Evolutionary conservation across 1,139 yeast genomes (phyloP).

Genomic region (Casaregolazyma suthepensis): DNA sequence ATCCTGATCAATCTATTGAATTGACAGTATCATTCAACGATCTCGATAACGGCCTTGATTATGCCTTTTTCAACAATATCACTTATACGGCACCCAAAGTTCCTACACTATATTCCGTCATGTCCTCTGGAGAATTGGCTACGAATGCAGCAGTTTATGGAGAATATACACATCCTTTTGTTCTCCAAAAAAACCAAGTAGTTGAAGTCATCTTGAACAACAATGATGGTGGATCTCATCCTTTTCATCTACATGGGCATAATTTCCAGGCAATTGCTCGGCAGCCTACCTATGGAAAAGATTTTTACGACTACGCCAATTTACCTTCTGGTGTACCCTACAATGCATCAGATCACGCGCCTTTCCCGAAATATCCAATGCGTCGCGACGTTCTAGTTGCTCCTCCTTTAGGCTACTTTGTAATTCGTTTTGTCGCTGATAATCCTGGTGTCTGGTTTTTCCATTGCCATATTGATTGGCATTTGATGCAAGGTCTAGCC

Average conservation of each 20-base stretch:
- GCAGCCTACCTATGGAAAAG: constrained; percentile 45
- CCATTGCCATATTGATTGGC: constrained; percentile 97
- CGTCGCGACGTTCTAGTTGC: constrained; percentile 64
- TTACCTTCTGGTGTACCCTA: constrained; percentile 42
- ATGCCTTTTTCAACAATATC: constrained; percentile 82
- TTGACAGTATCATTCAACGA: constrained; percentile 73
- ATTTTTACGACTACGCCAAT: constrained; percentile 14
- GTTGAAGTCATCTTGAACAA: constrained; percentile 65
- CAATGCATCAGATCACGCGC: constrained; percentile 35
- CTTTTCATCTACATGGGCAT: constrained; percentile 84
- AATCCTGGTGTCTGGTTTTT: constrained; percentile 92
- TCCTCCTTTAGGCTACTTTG: constrained; percentile 61
- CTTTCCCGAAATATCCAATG: constrained; percentile 58
- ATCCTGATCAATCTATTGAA: constrained; percentile 60
- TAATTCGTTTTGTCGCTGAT: constrained; percentile 61
- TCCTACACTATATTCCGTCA: constrained; percentile 69
- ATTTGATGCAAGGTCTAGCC: constrained; percentile 81
- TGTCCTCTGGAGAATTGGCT: constrained; percentile 43
- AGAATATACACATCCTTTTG: constrained; percentile 65
- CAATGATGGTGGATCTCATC: constrained; percentile 70
- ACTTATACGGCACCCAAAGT: constrained; percentile 72
- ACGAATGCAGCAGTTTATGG: constrained; percentile 64
- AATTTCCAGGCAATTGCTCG: constrained; percentile 61
- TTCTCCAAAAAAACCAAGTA: constrained; percentile 57
- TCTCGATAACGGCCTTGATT: constrained; percentile 73